Base-by-base conservation (phyloP, 768 basidiomycete species). In the Auricularia sp. region DNA sequence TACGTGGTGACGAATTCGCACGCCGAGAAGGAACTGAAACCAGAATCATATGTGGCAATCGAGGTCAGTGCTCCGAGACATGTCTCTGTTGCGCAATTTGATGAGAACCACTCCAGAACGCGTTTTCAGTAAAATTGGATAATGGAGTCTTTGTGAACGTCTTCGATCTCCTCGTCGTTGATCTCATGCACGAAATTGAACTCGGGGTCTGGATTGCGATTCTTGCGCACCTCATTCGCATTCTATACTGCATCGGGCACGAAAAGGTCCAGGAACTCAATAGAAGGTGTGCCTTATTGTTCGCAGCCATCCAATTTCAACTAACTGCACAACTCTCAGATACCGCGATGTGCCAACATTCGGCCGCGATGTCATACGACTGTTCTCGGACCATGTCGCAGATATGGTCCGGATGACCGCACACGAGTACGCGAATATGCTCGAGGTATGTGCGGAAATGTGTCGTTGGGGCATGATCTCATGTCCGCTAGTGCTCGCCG, bases 131-230 rank as follows among this genome's bases (percentile, higher is more conserved):
- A 62, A 0, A 62, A 76, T 1, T 11, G 47, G 8, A 4, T 21
- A 1, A 39, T 72, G 34, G n/a, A n/a, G n/a, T n/a, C n/a, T n/a
- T n/a, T n/a, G n/a, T n/a, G n/a, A n/a, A n/a, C n/a, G n/a, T n/a
- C n/a, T n/a, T n/a, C n/a, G n/a, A 1, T 0, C 70, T 75, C 14
- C 69, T 80, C 0, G 68, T 73, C 0, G 69, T 71, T 0, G 77
- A 81, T 59, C 66, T 80, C 11, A 47, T 81, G 64, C 79, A 80
- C 35, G 76, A 80, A 44, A 70, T 77, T 35, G 77, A 80, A 62
- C 66, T 80, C 0, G 78, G 80, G 0, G 69, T 76, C 0, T 80
- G 77, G 71, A 78, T 78, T 61, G 51, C 65, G 0, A 23, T 79
- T 0, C 72, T 80, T 33, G 71, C 66, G 1, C 80, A 82, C 36